These are phyloP conservation scores for Austroboletus eburneus DNA, from an alignment of 768 basidiomycete genomes.

Conservation along the genomic window DNA sequence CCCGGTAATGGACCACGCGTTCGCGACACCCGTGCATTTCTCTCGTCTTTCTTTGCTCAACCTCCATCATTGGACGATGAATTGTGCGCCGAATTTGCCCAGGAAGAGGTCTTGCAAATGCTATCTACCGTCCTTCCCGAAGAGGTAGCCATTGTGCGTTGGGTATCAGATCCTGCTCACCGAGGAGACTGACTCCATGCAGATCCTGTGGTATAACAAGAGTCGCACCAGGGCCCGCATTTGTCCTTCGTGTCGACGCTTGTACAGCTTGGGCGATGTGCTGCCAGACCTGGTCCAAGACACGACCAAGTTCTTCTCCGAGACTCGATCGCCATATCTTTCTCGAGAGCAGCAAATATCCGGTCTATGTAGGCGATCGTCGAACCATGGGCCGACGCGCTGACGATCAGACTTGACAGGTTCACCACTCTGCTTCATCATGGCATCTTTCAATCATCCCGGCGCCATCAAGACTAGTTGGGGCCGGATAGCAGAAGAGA, in stretches of 20 bases:
- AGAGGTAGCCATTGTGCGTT: conserved; percentile 64
- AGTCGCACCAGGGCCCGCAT: conserved; percentile 65
- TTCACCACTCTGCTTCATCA: conserved; percentile 71
- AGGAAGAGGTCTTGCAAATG: conserved; percentile 73
- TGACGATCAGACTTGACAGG: conserved; percentile 39
- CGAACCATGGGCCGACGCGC: background rate
- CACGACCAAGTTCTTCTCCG: conserved; percentile 10
- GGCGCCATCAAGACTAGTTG: conserved; percentile 60
- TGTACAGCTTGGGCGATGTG: conserved; percentile 66
- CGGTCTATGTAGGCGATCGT: conserved; percentile 59
- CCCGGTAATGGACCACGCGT: conserved; percentile 80
- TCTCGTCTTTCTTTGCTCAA: conserved; percentile 63
- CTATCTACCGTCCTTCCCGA: conserved; percentile 62
- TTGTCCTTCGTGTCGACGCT: conserved; percentile 72
- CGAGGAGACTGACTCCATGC: background rate
- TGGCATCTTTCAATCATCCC: conserved; percentile 65
- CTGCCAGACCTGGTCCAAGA: conserved; percentile 46
- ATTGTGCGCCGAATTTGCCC: conserved; percentile 73
- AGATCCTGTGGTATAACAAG: conserved; percentile 87
- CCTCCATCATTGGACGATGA: conserved; percentile 60
- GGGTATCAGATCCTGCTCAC: background rate
- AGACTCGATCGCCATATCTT: conserved; percentile 37
- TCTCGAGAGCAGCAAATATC: conserved; percentile 66
- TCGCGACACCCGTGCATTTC: conserved; percentile 58
- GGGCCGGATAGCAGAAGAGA: conserved; percentile 65